Conservation (phyloP, 495 filamentous ascomycete species). For the Lasiosphaeris hirsuta region DNA sequence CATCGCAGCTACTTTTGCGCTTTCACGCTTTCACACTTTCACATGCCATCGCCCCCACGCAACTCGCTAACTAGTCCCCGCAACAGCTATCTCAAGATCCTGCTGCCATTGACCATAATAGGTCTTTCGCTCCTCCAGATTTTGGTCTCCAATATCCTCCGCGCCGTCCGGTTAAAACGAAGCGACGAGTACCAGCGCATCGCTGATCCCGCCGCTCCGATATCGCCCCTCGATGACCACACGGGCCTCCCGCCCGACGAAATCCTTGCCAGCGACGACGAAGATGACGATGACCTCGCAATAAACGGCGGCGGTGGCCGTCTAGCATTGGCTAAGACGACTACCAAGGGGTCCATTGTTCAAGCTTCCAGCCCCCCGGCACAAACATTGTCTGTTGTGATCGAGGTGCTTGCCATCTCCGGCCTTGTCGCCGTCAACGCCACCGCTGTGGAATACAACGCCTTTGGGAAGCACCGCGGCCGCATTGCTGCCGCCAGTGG, state of each 20-base stretch:
- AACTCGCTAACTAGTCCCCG: slow-evolving; percentile 17
- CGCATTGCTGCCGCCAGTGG: slow-evolving; percentile 60
- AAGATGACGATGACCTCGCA: slow-evolving; percentile 60
- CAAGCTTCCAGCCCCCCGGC: slow-evolving; percentile 73
- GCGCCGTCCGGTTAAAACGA: slow-evolving; percentile 45
- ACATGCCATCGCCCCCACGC: slow-evolving; percentile 3
- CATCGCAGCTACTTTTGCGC: too few relatives aligned
- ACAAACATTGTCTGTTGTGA: slow-evolving; percentile 61
- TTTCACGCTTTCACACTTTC: neutral
- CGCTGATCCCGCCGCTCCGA: slow-evolving; percentile 35
- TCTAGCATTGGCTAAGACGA: slow-evolving; percentile 60
- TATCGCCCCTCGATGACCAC: slow-evolving; percentile 41
- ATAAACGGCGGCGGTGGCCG: slow-evolving; percentile 43
- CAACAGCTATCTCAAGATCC: slow-evolving; percentile 74
- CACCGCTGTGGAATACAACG: slow-evolving; percentile 49
- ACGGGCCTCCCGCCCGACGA: slow-evolving; percentile 46
- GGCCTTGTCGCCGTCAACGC: slow-evolving; percentile 67
- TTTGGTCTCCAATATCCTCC: slow-evolving; percentile 48
- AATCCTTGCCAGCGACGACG: slow-evolving; percentile 48
- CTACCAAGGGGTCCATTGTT: slow-evolving; percentile 60
- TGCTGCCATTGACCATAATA: slow-evolving; percentile 72
- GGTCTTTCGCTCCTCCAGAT: slow-evolving; percentile 68
- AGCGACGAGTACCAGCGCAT: slow-evolving; percentile 49
- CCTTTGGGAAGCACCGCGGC: slow-evolving; percentile 28
- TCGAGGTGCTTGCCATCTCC: slow-evolving; percentile 73